These are phyloP conservation scores for Penicillium argentinense DNA, from an alignment of 495 filamentous ascomycete species.

Conservation along the genomic window DNA sequence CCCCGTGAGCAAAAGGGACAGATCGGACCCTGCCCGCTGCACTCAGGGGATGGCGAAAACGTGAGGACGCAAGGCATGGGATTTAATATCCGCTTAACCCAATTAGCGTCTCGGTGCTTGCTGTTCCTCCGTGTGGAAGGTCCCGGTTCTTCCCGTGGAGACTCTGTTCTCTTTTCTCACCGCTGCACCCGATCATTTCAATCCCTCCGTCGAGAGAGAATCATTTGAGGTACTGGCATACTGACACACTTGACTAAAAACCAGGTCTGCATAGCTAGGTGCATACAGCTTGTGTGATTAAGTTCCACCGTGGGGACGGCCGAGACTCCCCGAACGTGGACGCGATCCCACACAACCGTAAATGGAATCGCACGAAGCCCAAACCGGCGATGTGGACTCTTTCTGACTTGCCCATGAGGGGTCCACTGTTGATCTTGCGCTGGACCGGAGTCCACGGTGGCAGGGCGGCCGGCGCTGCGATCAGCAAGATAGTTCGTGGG, in stretches of 20 bases:
- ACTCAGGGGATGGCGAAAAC: no score
- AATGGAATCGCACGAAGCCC: not conserved
- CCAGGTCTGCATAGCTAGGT: no score
- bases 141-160: not conserved
- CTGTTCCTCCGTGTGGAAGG: not conserved
- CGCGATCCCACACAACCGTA: not conserved
- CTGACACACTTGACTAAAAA: no score
- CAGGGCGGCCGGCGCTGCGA: conserved; percentile 2
- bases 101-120: not conserved
- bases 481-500: conserved; percentile 7
- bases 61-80: no score
- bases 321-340: conserved; percentile 4
- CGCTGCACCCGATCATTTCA: not conserved
- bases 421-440: conserved; percentile 10
- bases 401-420: conserved; percentile 4
- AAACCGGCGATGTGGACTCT: not conserved
- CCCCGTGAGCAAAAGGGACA: no score
- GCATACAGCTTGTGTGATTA: no score
- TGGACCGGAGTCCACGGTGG: conserved; percentile 8
- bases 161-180: not conserved
- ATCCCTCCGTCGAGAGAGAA: no score
- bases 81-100: no score
- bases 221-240: no score
- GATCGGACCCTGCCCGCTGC: no score
- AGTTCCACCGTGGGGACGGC: conserved; percentile 1